phyloP scores from a whole-genome alignment of 176 grass and related monocot genomes.

The Hordeum marinum region DNA sequence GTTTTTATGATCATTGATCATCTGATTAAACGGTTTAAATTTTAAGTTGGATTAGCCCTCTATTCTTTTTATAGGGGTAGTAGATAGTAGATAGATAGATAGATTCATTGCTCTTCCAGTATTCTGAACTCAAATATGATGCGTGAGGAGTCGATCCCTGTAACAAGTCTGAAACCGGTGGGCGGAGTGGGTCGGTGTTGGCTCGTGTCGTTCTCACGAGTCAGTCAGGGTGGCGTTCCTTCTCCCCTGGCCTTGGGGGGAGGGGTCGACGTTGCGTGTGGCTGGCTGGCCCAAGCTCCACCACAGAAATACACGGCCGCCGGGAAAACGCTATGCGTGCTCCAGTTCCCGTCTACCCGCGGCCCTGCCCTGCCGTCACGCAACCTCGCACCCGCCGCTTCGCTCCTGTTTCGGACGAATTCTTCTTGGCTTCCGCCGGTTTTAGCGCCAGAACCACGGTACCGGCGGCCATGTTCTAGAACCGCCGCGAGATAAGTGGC shows the following conservation, averaged over 20 bases:
- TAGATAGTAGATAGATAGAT: too few species aligned
- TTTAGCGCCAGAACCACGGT: background rate
- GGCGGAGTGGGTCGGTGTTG: too few species aligned
- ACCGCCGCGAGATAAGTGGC: background rate
- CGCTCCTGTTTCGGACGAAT: background rate
- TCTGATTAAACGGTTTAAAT: too few species aligned
- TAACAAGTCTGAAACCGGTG: background rate
- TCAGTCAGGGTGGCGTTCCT: background rate
- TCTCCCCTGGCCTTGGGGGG: background rate
- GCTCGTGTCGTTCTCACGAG: too few species aligned
- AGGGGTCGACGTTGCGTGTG: background rate
- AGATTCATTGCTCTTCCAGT: too few species aligned
- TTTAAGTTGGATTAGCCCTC: too few species aligned
- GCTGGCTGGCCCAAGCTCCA: slow-evolving; percentile 15
- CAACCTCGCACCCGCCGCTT: background rate
- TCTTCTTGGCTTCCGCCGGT: background rate
- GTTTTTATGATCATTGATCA: too few species aligned
- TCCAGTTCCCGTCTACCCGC: background rate
- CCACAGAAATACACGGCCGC: slow-evolving; percentile 17
- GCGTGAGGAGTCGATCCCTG: background rate
- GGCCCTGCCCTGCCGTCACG: slow-evolving; percentile 36
- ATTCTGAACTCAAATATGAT: too few species aligned
- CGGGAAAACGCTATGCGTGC: slow-evolving; percentile 26
- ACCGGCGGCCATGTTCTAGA: background rate
- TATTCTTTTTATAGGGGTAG: too few species aligned